phyloP scores from a whole-genome alignment of 2,329 filamentous ascomycete genomes.

The Delphinella strobiligena region DNA sequence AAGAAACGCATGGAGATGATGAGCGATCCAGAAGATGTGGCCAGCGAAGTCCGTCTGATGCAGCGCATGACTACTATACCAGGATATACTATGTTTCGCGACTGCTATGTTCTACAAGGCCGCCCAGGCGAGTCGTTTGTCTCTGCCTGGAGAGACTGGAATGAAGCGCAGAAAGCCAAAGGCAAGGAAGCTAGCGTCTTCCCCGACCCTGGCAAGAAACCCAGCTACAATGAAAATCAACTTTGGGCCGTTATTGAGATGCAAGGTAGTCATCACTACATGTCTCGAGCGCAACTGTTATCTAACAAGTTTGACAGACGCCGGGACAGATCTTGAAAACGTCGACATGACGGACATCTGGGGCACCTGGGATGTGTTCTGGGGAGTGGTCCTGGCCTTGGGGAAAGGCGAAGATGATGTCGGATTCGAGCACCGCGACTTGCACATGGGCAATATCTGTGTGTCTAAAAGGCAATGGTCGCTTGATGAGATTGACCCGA shows the following conservation, averaged over 20 bases:
- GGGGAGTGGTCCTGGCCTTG: constrained; percentile 50
- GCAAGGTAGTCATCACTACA: constrained; percentile 24
- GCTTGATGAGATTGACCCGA: constrained; percentile 2
- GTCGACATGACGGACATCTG: constrained; percentile 5
- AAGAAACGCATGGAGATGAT: constrained; percentile 30
- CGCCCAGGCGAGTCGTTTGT: constrained; percentile 40
- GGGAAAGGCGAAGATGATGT: constrained; percentile 49
- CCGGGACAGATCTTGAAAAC: constrained; percentile 44
- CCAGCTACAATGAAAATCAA: constrained; percentile 42
- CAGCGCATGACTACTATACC: constrained; percentile 47
- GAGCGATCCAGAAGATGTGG: constrained; percentile 31
- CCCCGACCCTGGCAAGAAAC: constrained; percentile 43
- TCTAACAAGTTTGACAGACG: constrained; percentile 26
- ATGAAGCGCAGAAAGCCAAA: constrained; percentile 28
- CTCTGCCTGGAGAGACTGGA: constrained; percentile 33
- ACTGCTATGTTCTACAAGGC: constrained; percentile 46
- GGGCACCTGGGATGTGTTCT: constrained; percentile 50
- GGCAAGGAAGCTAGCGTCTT: constrained; percentile 34
- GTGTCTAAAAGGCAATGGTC: constrained; percentile 20
- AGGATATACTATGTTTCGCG: constrained; percentile 51
- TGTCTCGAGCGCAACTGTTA: background rate
- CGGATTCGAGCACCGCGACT: constrained; percentile 53
- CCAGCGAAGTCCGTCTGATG: constrained; percentile 39
- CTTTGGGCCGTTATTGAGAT: constrained; percentile 55
- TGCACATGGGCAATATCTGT: constrained; percentile 57